Base-by-base conservation (phyloP, 768 basidiomycete species). In the Cyathus striatus region DNA sequence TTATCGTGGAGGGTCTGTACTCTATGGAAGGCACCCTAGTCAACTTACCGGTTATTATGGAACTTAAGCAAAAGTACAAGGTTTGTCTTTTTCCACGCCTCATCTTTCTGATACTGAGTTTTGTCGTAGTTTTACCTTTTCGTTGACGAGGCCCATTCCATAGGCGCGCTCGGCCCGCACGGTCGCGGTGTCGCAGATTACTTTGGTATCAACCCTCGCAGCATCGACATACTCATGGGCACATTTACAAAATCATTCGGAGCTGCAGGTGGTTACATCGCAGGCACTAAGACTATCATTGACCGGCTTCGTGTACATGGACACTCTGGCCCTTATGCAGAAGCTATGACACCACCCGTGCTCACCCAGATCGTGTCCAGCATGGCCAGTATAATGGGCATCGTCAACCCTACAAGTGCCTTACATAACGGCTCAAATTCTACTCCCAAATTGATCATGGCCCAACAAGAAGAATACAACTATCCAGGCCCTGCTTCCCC, bases 1-100 rank as follows among this genome's bases (percentile, higher is more conserved):
- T 99, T 34, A 79, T 96, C 42, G 91, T 98, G 10, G 96, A 99
- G 60, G 96, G 96, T 2, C 63, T 99, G 34, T 98, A 91, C 68
- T 92, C 89, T 48, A 99, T 99, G 96, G 96, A 98, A 65, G 96
- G 96, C n/a, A 93, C 90, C 6, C 54, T 98, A 50, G 81, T 87
- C 25, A 81, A 97, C 59, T 56, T 99, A 33, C 96, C 94, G 3
- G 71, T 56, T 10, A 69, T 99, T 42, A 53, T 98, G 44, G 86
- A 87, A 50, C 73, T 99, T 41, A 98, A 96, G 73, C 75, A 84
- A 61, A 86, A 83, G 58, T 98, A 96, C 77, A 98, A 98, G 81
- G 95, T 93, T 46, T 39, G 73, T 50, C 3, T 13, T 13, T 24
- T 6, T 37, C 25, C 17, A 14, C 18, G 21, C 35, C 33, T 22